Evolutionary conservation across 108 stramenopile species (phyloP), one percentile per base, ranked within the genome.

Genomic region (Discostella stelligeroides): DNA sequence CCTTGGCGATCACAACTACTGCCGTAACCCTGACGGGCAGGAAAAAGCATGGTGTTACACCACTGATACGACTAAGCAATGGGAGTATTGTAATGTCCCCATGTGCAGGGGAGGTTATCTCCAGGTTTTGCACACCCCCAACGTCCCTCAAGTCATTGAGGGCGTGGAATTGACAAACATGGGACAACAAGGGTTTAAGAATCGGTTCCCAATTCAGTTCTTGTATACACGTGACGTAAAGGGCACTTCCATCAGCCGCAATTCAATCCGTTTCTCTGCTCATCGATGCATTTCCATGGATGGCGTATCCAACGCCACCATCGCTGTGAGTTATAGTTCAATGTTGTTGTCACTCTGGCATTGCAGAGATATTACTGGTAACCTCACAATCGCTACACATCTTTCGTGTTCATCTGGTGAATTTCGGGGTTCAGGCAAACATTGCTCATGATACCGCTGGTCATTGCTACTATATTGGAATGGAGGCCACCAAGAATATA

Each of bases 271-370:
- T 25, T 41, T 83, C 7, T 86, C 85, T 7, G 81, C 72, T 20
- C 81, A 80, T 50, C 75, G 88, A 11, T 84, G 88, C 47, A 75
- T 89, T 50, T 82, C 85, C 20, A 28, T 89, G 39, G 84, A 89
- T 43, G 85, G 79, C 6, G 83, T 80, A 12, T 68, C 86, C 40
- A 82, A 84, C 23, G 63, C 79, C 42, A 66, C 70, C 15, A 68
- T 89, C 27, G 70, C 79, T 46, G 75, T 70, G 53, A 34, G 34
- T 34, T 34, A 34, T 3, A 34, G 6, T 34, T 34, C 34, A 5
- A 6, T 34, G 3, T 34, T 34, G 34, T 34, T 34, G 34, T n/a
- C n/a, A n/a, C 34, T 34, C 34, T 34, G 34, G 34, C 5, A 34
- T 3, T 34, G 34, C 34, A 34, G 34, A 34, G 34, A 6, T 5